A percentile compares a stretch with the other conserved stretches of the same genome.
Evolutionary conservation across 2,329 filamentous ascomycete genomes (phyloP).

Genomic region (Monilinia vaccinii-corymbosi): DNA sequence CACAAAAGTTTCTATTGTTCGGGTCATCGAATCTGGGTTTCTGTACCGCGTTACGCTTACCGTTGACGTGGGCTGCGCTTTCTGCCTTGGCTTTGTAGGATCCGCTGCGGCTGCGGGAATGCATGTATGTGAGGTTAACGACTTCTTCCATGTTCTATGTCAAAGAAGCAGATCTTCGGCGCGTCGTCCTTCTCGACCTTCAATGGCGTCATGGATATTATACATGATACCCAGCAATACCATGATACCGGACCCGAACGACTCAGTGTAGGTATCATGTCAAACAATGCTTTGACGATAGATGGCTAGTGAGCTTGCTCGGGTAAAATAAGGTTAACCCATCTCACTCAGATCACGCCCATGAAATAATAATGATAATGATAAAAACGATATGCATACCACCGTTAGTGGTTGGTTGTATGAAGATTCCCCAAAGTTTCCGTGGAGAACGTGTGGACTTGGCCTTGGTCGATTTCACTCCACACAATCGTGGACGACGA

Average conservation of each 20-base stretch:
- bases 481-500: not conserved
- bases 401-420: not conserved
- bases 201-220: not conserved
- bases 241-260: not conserved
- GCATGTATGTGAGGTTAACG: too few relatives aligned
- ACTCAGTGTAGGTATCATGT: not conserved
- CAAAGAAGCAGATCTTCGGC: not conserved
- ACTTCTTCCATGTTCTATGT: not conserved
- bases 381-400: not conserved
- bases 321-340: not conserved
- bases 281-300: not conserved
- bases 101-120: too few relatives aligned
- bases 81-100: not conserved
- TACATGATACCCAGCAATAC: not conserved
- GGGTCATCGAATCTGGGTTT: not conserved
- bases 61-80: not conserved
- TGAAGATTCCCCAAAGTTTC: not conserved
- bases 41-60: not conserved
- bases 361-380: too few relatives aligned
- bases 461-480: too few relatives aligned
- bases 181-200: not conserved
- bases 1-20: not conserved
- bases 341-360: not conserved
- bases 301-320: not conserved
- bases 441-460: not conserved